These are phyloP conservation scores for Gloeostereum incarnatum DNA, from an alignment of 768 basidiomycete species.

Conservation along the genomic window DNA sequence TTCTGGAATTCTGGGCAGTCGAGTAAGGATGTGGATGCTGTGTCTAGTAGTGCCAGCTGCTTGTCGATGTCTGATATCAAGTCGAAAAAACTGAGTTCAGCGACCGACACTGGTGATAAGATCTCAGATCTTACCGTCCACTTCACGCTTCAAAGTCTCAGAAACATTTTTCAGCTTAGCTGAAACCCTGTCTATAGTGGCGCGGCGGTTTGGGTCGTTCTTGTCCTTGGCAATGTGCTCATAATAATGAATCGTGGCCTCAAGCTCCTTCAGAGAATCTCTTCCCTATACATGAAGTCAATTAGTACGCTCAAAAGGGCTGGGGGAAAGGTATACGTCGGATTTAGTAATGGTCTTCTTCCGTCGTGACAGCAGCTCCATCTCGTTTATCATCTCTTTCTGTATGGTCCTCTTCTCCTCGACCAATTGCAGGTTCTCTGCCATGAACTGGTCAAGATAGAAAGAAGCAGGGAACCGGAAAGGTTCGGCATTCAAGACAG, in stretches of 20 bases:
- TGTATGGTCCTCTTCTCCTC: constrained; percentile 22
- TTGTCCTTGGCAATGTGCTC: constrained; percentile 50
- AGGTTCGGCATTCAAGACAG: constrained; percentile 20
- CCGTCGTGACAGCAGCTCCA: constrained; percentile 33
- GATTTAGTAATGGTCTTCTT: constrained; percentile 39
- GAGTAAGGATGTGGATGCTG: constrained; percentile 33
- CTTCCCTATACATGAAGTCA: constrained; percentile 31
- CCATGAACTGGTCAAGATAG: constrained; percentile 67
- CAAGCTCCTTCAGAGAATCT: constrained; percentile 55
- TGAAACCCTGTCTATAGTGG: constrained; percentile 30
- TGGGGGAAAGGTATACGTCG: constrained; percentile 35
- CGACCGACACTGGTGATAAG: not conserved
- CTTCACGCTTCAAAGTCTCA: constrained; percentile 37
- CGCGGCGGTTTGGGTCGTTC: constrained; percentile 36
- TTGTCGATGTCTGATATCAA: constrained; percentile 39
- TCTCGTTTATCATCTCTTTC: constrained; percentile 34
- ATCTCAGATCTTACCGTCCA: constrained; percentile 34
- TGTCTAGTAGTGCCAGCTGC: constrained; percentile 33
- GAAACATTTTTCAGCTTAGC: constrained; percentile 45
- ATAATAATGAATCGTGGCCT: constrained; percentile 59
- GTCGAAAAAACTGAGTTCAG: too few relatives aligned
- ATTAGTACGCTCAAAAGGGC: not conserved
- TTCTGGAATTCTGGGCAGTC: constrained; percentile 59
- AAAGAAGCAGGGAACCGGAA: constrained; percentile 59
- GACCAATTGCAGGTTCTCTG: constrained; percentile 39